Evolutionary conservation across 257 asterid genomes (phyloP).

Genomic region (Thymus quinquecostatus): DNA sequence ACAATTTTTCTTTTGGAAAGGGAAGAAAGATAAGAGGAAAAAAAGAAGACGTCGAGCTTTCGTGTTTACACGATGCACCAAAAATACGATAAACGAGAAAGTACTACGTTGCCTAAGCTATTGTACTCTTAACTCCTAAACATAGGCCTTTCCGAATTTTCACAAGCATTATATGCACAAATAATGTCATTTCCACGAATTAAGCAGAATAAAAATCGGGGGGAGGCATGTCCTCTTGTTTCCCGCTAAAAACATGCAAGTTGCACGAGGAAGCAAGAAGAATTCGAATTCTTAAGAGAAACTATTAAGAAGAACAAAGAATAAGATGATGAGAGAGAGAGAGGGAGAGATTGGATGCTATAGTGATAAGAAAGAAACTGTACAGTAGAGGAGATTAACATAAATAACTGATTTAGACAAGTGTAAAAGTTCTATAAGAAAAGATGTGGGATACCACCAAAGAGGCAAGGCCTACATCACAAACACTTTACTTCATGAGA

Average conservation of each 20-base stretch:
- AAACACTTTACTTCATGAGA: conserved; percentile 40
- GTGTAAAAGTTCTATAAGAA: conserved; percentile 50
- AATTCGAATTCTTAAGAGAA: conserved; percentile 15
- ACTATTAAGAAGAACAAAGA: conserved; percentile 25
- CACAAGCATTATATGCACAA: conserved; percentile 23
- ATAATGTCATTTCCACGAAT: conserved; percentile 2
- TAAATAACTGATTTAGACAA: conserved; percentile 45
- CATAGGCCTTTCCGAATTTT: conserved; percentile 19
- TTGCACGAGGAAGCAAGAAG: conserved; percentile 37
- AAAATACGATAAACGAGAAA: conserved; percentile 21
- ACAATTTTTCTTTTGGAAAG: background rate
- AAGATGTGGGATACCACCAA: conserved; percentile 65
- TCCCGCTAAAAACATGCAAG: conserved; percentile 28
- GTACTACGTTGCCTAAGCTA: conserved; percentile 20
- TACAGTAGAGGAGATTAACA: conserved; percentile 40
- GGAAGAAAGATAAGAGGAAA: no score
- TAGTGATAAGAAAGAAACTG: conserved; percentile 30
- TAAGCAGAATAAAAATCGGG: conserved; percentile 9
- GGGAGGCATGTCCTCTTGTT: conserved; percentile 19
- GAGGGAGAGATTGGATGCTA: conserved; percentile 30
- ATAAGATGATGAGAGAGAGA: conserved; percentile 37
- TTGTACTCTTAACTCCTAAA: conserved; percentile 21
- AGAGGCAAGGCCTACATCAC: conserved; percentile 58
- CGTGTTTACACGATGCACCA: conserved; percentile 36
- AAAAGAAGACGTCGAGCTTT: no score